phyloP scores from a whole-genome alignment of 1,139 yeast genomes.

The Pichia inconspicua region DNA sequence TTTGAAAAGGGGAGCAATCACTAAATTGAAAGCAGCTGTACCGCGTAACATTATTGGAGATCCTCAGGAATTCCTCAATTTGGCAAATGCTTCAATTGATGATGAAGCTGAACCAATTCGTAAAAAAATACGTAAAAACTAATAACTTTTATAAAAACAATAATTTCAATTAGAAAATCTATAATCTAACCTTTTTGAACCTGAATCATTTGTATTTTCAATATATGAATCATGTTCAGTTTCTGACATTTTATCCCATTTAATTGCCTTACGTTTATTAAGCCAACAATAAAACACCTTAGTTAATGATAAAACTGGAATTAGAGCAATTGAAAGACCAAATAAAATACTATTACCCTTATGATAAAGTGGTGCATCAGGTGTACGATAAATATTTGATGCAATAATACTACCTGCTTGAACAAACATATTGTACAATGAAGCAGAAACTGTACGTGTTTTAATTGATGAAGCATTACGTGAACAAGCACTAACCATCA shows the following conservation, averaged over 20 bases:
- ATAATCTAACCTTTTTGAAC: conserved; percentile 52
- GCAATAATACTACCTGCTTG: conserved; percentile 48
- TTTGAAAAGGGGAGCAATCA: conserved; percentile 2
- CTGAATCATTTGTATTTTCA: conserved; percentile 38
- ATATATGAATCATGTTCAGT: conserved; percentile 43
- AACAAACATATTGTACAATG: conserved; percentile 54
- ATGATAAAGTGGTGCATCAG: conserved; percentile 52
- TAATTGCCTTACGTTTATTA: conserved; percentile 36
- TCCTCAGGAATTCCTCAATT: conserved; percentile 30
- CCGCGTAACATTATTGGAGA: conserved; percentile 32
- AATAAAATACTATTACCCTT: conserved; percentile 45
- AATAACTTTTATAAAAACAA: background rate
- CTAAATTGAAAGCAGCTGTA: conserved; percentile 17
- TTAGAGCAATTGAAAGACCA: conserved; percentile 29
- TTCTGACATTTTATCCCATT: conserved; percentile 41
- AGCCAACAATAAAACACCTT: conserved; percentile 39
- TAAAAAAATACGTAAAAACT: no score
- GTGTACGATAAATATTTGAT: conserved; percentile 45
- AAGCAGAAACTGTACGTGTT: conserved; percentile 52
- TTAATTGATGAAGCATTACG: conserved; percentile 53
- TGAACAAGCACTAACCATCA: conserved; percentile 54
- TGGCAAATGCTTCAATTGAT: background rate
- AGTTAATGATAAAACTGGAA: conserved; percentile 23
- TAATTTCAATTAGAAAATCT: conserved; percentile 19
- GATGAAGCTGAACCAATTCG: no score